Conservation (phyloP, 495 filamentous ascomycete species). For the Penicillium turbatum region DNA sequence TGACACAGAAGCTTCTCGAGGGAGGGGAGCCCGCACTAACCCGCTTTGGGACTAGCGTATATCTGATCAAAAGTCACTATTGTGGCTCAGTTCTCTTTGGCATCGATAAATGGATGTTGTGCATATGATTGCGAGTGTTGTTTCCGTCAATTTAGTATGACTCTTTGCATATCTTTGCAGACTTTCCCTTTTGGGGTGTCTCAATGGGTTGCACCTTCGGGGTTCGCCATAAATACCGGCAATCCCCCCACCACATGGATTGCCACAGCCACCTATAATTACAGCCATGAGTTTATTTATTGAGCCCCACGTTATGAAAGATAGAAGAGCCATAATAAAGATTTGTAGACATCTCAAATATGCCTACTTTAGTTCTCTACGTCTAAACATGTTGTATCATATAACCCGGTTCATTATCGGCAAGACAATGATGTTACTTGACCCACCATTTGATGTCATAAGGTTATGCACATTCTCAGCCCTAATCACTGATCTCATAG, state of each 20-base stretch:
- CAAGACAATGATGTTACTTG: background rate
- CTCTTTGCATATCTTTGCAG: background rate
- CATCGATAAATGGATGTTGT: no score
- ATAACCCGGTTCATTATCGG: background rate
- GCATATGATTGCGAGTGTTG: background rate
- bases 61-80: background rate
- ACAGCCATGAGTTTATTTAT: background rate
- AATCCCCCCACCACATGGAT: background rate
- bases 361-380: background rate
- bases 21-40: conserved; percentile 31
- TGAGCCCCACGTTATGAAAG: no score
- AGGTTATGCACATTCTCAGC: background rate
- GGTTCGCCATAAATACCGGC: background rate
- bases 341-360: background rate
- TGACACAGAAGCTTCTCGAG: conserved; percentile 47
- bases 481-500: conserved; percentile 7
- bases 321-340: no score
- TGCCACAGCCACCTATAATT: background rate
- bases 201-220: background rate
- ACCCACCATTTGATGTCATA: conserved; percentile 14
- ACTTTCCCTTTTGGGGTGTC: background rate
- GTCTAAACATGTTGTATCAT: background rate
- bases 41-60: conserved; percentile 17
- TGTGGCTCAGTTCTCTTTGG: background rate
- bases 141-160: background rate